phyloP scores from a whole-genome alignment of 1,284 basidiomycete species.

The Waitea zeae region DNA sequence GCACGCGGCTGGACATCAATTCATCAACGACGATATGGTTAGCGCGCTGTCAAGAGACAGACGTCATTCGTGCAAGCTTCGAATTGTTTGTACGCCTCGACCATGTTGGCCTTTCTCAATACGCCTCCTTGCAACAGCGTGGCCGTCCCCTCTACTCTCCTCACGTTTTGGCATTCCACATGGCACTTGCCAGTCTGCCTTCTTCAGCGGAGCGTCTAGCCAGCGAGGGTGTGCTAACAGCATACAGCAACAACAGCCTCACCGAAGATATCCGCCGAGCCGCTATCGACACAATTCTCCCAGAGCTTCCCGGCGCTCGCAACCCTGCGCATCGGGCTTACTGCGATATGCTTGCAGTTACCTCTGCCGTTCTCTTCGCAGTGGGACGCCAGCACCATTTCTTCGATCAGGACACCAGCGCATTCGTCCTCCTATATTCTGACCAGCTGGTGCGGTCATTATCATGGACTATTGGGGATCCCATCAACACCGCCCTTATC shows the following conservation, averaged over 20 bases:
- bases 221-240: slow-evolving; percentile 64
- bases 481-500: slow-evolving; percentile 53
- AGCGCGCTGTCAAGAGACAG: slow-evolving; percentile 63
- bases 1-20: slow-evolving; percentile 48
- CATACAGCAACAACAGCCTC: slow-evolving; percentile 74
- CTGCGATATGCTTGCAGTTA: slow-evolving; percentile 71
- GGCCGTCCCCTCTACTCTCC: slow-evolving; percentile 55
- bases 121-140: slow-evolving; percentile 37
- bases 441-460: slow-evolving; percentile 65
- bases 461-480: slow-evolving; percentile 63
- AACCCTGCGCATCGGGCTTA: slow-evolving; percentile 70
- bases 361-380: slow-evolving; percentile 55
- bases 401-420: slow-evolving; percentile 73
- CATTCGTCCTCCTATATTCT: slow-evolving; percentile 73
- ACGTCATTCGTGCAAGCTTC: slow-evolving; percentile 62
- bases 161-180: slow-evolving; percentile 71
- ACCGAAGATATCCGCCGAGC: slow-evolving; percentile 62
- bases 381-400: slow-evolving; percentile 61
- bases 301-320: slow-evolving; percentile 53
- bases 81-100: slow-evolving; percentile 60
- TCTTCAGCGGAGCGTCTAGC: slow-evolving; percentile 75
- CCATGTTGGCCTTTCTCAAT: slow-evolving; percentile 46
- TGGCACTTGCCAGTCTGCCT: slow-evolving; percentile 65
- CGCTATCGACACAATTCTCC: slow-evolving; percentile 45
- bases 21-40: slow-evolving; percentile 60